A percentile compares a stretch with the other conserved stretches of the same genome.
Evolutionary conservation across 768 basidiomycete genomes (phyloP).

Genomic region (Arthromyces matolae): DNA sequence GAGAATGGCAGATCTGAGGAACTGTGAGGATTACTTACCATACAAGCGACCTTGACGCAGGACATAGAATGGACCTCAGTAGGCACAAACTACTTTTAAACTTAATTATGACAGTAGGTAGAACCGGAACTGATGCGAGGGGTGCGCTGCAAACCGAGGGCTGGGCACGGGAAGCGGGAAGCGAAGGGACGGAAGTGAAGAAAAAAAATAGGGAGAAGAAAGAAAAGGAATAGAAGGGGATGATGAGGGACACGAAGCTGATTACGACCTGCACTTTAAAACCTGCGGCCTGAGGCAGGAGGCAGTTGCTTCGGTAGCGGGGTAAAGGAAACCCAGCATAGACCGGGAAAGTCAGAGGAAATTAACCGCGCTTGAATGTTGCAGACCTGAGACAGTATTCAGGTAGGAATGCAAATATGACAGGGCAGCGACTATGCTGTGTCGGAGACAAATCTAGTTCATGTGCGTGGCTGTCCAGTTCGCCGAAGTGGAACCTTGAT

Average conservation of each 20-base stretch:
- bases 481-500: constrained; percentile 12
- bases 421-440: constrained; percentile 13
- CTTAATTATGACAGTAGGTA: constrained; percentile 21
- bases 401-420: constrained; percentile 5
- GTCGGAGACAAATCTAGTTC: constrained; percentile 7
- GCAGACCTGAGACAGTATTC: constrained; percentile 5
- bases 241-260: background rate
- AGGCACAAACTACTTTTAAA: constrained; percentile 9
- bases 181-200: background rate
- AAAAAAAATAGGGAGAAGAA: constrained; percentile 3
- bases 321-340: background rate
- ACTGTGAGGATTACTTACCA: constrained; percentile 27
- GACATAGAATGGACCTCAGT: constrained; percentile 24
- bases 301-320: constrained; percentile 1
- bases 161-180: background rate
- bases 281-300: background rate
- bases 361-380: background rate
- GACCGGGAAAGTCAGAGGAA: background rate
- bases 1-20: too few relatives aligned
- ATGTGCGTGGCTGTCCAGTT: constrained; percentile 7
- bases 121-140: constrained; percentile 10
- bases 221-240: constrained; percentile 6
- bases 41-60: constrained; percentile 31
- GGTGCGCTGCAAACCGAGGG: constrained; percentile 13
- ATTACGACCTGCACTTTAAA: constrained; percentile 3